Evolutionary conservation across 1,284 basidiomycete genomes (phyloP).

Genomic region (Apiotrichum sp.): DNA sequence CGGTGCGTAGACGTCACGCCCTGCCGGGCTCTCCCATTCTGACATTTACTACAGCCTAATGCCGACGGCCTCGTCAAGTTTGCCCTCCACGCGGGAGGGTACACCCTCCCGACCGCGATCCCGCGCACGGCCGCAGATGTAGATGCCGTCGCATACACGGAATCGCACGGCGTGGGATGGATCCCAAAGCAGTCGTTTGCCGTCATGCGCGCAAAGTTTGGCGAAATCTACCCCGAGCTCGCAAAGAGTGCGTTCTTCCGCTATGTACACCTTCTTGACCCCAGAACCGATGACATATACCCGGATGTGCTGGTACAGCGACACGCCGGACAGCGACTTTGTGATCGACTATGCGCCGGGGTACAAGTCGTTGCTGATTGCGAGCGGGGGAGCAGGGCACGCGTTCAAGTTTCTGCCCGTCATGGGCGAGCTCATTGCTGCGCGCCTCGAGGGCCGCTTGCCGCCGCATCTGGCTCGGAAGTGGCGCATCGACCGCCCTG

Average conservation of each 20-base stretch:
- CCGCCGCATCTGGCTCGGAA: slow-evolving; percentile 51
- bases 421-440: slow-evolving; percentile 63
- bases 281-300: slow-evolving; percentile 58
- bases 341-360: slow-evolving; percentile 62
- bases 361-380: slow-evolving; percentile 58
- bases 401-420: slow-evolving; percentile 71
- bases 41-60: slow-evolving; percentile 55
- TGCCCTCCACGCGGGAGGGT: slow-evolving; percentile 64
- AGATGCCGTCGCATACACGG: slow-evolving; percentile 19
- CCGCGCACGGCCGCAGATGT: slow-evolving; percentile 33
- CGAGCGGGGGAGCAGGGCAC: slow-evolving; percentile 73
- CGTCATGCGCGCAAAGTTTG: slow-evolving; percentile 54
- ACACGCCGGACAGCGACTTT: slow-evolving; percentile 61
- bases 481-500: slow-evolving; percentile 29
- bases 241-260: slow-evolving; percentile 48
- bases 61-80: slow-evolving; percentile 64
- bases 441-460: slow-evolving; percentile 61
- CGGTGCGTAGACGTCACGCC: slow-evolving; percentile 51
- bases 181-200: slow-evolving; percentile 58
- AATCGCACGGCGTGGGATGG: slow-evolving; percentile 19
- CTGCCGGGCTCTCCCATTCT: neutral
- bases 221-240: slow-evolving; percentile 64
- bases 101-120: slow-evolving; percentile 48
- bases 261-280: neutral
- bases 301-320: slow-evolving; percentile 70